Base-by-base conservation (phyloP, 1,284 basidiomycete species). In the Apiotrichum domesticum region DNA sequence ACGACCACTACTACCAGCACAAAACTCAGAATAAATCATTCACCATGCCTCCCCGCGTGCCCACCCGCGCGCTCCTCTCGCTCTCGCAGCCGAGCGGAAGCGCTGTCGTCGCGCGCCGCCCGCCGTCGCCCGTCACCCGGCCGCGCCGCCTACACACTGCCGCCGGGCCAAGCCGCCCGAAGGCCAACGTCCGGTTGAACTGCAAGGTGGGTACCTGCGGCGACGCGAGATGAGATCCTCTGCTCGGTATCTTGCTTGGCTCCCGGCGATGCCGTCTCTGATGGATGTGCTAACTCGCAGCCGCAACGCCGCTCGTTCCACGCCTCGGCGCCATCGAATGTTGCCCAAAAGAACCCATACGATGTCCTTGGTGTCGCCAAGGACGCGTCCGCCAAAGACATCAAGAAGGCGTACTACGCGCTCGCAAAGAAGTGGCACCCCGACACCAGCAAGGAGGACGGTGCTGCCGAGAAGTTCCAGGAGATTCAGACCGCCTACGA, bases 401-500 rank as follows among this genome's bases (percentile, higher is more conserved):
- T 99, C 71, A 99, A 99, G 83, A 95, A 96, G 77, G 83, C 84
- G 1, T 99, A 98, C 77, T 99, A 98, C 75, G 82, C 86, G 67
- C 87, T 99, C 63, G 96, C 96, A 35, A 89, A 96, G 61, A 96
- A 98, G 80, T 97, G 87, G 72, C 96, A 99, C 77, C 96, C 96
- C 0, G 96, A 99, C 71, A 93, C 93, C 21, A 97, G 93, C 78
- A 90, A 93, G 59, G 93, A 97, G 73, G 87, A 89, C 67, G 82
- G 82, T 49, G 91, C 95, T 0, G 88, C 91, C 68, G 90, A 91
- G 62, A 90, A 90, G 72, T 99, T 98, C 75, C 84, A 95, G 35
- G 94, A 98, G 75, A 97, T 99, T 58, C 96, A 98, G 76, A 83
- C 86, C 65, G 96, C 96, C 9, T 99, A 98, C 78, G 96, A 98